Percentiles rank a stretch among this genome's conserved stretches.
Evolutionary conservation across 768 basidiomycete species (phyloP).

Genomic region (Suillus tomentosus): DNA sequence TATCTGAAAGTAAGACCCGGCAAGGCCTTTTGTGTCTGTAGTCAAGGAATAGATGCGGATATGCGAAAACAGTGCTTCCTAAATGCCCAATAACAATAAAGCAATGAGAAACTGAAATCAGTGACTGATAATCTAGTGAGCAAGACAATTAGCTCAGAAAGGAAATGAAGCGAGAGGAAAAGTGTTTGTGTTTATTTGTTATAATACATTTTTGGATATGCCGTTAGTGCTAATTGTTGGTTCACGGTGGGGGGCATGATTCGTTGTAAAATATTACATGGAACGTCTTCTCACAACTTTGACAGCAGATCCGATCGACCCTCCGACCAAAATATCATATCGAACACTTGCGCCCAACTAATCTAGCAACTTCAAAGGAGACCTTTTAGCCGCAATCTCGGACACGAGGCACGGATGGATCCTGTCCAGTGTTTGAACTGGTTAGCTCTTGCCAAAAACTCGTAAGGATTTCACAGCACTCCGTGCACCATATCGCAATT

Average conservation of each 20-base stretch:
- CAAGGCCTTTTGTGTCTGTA: constrained; percentile 38
- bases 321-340: constrained; percentile 11
- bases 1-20: constrained; percentile 24
- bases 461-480: constrained; percentile 14
- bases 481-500: constrained; percentile 23
- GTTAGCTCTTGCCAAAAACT: constrained; percentile 20
- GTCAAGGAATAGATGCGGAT: constrained; percentile 33
- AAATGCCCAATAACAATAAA: constrained; percentile 36
- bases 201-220: constrained; percentile 24
- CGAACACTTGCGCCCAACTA: constrained; percentile 26
- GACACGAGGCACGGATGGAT: constrained; percentile 13
- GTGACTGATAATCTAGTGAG: constrained; percentile 11
- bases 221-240: constrained; percentile 34
- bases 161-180: constrained; percentile 26
- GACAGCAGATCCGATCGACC: constrained; percentile 29
- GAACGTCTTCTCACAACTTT: constrained; percentile 16
- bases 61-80: constrained; percentile 27
- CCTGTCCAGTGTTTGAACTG: constrained; percentile 10
- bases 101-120: constrained; percentile 32
- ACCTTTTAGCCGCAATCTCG: constrained; percentile 20
- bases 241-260: constrained; percentile 11
- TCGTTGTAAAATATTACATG: constrained; percentile 17
- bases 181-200: constrained; percentile 15
- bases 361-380: constrained; percentile 35
- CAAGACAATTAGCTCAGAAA: constrained; percentile 38